Evolutionary conservation across 139 green algal species (phyloP), one percentile per base, ranked within the genome.

Genomic region (Picochlorum sp.): DNA sequence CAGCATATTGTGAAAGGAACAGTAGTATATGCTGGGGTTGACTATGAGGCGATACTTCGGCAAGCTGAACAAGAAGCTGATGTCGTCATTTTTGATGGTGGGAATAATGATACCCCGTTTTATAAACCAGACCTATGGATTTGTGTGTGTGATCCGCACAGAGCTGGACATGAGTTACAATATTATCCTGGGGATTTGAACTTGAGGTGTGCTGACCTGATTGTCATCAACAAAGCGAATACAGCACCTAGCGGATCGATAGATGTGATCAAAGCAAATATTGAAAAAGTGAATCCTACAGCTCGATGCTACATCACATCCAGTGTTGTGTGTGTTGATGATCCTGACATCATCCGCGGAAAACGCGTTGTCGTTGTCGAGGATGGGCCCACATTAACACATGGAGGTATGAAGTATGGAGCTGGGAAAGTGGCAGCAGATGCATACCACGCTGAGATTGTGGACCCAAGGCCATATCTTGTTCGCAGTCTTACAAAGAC

Each of bases 191-290:
- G 75, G 4, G 75, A 73, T 49, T 59, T 74, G n/a, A 77, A 75
- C 72, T 77, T 82, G 66, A 50, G 63, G 38, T 68, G 70, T 49
- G 70, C 70, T 6, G 63, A 71, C 24, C 56, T 54, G 20, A 60
- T 82, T 41, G 54, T 82, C 4, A 65, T 82, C 44, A 82, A 82
- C 67, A 82, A 82, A 64, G 76, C 72, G 37, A 80, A 82, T 72
- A 82, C 72, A 28, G 76, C 76, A 8, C 67, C 71, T 8, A n/a
- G 31, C 14, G 71, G 56, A n/a, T 45, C 31, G 1, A 41, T 81
- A 14, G 49, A 79, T n/a, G 34, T 57, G 11, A 73, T 79, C 26
- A 34, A 72, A 11, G 20, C 26, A 26, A 61, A 60, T 24, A 59
- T 61, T 4, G 49, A 63, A 24, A 51, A 6, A 16, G 28, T 79